These are phyloP conservation scores for Termitomyces sp. DNA, from an alignment of 768 basidiomycete genomes.

Conservation along the genomic window DNA sequence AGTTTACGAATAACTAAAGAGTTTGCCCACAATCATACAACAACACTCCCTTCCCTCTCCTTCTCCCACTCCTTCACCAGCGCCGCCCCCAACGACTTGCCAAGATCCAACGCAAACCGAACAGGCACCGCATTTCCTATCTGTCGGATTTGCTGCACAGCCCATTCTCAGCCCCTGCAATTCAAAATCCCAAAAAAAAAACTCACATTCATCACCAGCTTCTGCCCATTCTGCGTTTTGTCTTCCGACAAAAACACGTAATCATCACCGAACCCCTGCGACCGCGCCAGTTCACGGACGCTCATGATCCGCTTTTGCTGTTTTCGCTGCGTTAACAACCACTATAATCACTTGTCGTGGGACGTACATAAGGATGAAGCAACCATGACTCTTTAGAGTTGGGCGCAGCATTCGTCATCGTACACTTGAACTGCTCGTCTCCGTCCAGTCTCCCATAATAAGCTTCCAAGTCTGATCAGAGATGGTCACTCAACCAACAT, in stretches of 20 bases:
- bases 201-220: conserved; percentile 51
- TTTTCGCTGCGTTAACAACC: not conserved
- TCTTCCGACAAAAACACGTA: conserved; percentile 58
- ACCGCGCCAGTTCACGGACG: conserved; percentile 65
- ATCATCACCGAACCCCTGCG: conserved; percentile 75
- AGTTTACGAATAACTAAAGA: too few species aligned
- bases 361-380: conserved; percentile 38
- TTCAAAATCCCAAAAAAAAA: not conserved
- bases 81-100: conserved; percentile 42
- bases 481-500: too few species aligned
- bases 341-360: not conserved
- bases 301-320: conserved; percentile 73
- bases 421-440: conserved; percentile 55
- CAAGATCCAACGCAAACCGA: conserved; percentile 62
- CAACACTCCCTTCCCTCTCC: conserved; percentile 42
- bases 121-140: conserved; percentile 82
- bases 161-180: too few species aligned
- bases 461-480: conserved; percentile 24
- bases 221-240: conserved; percentile 17
- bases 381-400: conserved; percentile 42
- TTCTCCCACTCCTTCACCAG: conserved; percentile 43
- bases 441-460: conserved; percentile 56
- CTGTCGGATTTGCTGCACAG: conserved; percentile 65
- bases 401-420: conserved; percentile 54
- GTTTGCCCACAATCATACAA: conserved; percentile 28